Conservation (phyloP, 148 eudicot genomes). For the Heliosperma pusillum region DNA sequence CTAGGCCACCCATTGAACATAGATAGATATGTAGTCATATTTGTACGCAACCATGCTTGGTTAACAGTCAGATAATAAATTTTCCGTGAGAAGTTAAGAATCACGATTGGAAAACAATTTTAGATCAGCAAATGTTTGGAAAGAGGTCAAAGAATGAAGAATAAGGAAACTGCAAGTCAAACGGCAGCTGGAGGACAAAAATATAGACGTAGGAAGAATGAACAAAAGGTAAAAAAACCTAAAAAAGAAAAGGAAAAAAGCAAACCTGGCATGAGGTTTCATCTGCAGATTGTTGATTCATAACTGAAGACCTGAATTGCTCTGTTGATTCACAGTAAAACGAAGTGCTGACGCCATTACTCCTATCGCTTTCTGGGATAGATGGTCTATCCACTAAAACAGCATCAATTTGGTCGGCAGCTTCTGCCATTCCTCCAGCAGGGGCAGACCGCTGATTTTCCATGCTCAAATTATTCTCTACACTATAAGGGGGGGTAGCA, state of each 20-base stretch:
- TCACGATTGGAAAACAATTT: not conserved
- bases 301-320: not conserved
- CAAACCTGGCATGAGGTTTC: constrained; percentile 25
- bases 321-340: not conserved
- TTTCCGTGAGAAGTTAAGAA: constrained; percentile 1
- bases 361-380: not conserved
- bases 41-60: not conserved
- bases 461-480: not conserved
- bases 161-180: not conserved
- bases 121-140: not conserved
- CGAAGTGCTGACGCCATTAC: not conserved
- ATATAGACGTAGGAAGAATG: not conserved
- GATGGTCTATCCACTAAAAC: not conserved
- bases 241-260: not conserved
- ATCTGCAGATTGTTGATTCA: constrained; percentile 7
- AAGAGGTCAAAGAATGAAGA: not conserved
- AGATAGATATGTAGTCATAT: not conserved
- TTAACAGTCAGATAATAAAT: not conserved
- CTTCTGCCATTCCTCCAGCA: not conserved
- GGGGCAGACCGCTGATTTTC: constrained; percentile 3
- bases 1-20: not conserved
- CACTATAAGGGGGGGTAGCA: not conserved
- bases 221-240: not conserved
- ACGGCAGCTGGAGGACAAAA: not conserved
- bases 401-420: constrained; percentile 1